These are phyloP conservation scores for Chaetomium globosum DNA, from an alignment of 2,329 filamentous ascomycete genomes.

Conservation along the genomic window DNA sequence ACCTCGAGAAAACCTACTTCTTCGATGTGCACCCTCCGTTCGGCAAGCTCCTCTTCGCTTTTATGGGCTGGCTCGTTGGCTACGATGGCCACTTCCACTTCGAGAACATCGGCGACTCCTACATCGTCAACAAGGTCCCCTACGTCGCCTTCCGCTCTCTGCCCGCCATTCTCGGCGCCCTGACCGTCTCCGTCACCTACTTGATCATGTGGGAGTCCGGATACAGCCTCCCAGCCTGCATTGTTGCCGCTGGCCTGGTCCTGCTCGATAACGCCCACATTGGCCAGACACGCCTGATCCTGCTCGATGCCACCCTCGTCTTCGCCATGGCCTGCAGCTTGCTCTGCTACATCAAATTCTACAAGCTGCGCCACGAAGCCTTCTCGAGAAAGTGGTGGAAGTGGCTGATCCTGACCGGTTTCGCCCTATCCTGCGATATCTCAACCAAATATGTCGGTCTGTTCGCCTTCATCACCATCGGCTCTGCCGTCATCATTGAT, in stretches of 20 bases:
- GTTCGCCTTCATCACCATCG: slow-evolving; percentile 97
- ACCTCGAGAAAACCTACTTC: slow-evolving; percentile 96
- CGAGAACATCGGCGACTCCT: slow-evolving; percentile 98
- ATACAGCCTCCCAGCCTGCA: slow-evolving; percentile 89
- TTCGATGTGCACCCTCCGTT: slow-evolving; percentile 99
- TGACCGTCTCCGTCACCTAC: slow-evolving; percentile 93
- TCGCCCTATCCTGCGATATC: slow-evolving; percentile 94
- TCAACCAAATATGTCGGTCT: slow-evolving; percentile 97
- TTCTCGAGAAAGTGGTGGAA: slow-evolving; percentile 99
- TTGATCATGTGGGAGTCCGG: slow-evolving; percentile 99
- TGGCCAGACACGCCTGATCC: slow-evolving; percentile 90
- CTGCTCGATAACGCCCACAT: slow-evolving; percentile 98
- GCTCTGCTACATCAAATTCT: slow-evolving; percentile 94
- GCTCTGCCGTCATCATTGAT: slow-evolving; percentile 89
- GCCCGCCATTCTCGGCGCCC: slow-evolving; percentile 85
- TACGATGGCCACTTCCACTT: slow-evolving; percentile 98
- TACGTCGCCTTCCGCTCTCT: slow-evolving; percentile 95
- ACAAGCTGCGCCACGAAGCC: slow-evolving; percentile 86
- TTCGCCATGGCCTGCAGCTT: slow-evolving; percentile 96
- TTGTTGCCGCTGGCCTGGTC: slow-evolving; percentile 81
- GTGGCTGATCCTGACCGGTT: slow-evolving; percentile 93
- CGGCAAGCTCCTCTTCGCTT: slow-evolving; percentile 94
- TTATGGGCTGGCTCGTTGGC: slow-evolving; percentile 96
- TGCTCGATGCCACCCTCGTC: slow-evolving; percentile 91
- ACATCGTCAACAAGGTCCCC: slow-evolving; percentile 93